A percentile compares a stretch with the other conserved stretches of the same genome.
These are phyloP conservation scores for Trypanosoma avium DNA, from an alignment of 208 protist species.

Conservation along the genomic window DNA sequence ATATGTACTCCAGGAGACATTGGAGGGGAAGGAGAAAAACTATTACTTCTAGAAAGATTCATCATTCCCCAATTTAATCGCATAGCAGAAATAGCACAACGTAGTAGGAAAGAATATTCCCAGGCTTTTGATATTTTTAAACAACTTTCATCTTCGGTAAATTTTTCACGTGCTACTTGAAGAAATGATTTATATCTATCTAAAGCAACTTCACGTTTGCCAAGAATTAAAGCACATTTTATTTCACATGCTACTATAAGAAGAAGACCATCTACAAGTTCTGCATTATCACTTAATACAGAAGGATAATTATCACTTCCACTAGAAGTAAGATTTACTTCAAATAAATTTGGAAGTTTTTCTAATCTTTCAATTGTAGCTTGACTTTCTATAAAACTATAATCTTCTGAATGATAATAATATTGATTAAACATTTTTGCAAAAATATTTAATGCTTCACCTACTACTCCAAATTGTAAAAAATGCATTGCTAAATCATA, in stretches of 20 bases:
- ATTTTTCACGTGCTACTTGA: conserved; percentile 72
- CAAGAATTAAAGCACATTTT: conserved; percentile 50
- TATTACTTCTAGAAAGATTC: neutral
- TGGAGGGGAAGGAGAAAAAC: neutral
- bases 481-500: conserved; percentile 74
- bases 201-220: conserved; percentile 30
- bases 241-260: conserved; percentile 62
- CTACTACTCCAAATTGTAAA: conserved; percentile 73
- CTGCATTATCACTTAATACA: conserved; percentile 40
- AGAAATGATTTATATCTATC: conserved; percentile 50
- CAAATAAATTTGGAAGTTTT: conserved; percentile 53
- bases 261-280: conserved; percentile 65
- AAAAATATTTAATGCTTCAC: conserved; percentile 48
- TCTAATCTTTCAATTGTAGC: conserved; percentile 54
- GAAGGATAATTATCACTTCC: conserved; percentile 42
- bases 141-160: conserved; percentile 38
- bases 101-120: conserved; percentile 65
- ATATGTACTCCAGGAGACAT: neutral
- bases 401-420: conserved; percentile 89
- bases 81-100: conserved; percentile 59
- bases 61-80: conserved; percentile 20
- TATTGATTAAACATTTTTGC: conserved; percentile 68
- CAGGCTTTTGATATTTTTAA: conserved; percentile 22
- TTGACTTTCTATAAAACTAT: conserved; percentile 38
- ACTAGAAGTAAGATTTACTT: conserved; percentile 20